Base-by-base conservation (phyloP, 2,329 filamentous ascomycete species). In the Hypoxylon sp. region DNA sequence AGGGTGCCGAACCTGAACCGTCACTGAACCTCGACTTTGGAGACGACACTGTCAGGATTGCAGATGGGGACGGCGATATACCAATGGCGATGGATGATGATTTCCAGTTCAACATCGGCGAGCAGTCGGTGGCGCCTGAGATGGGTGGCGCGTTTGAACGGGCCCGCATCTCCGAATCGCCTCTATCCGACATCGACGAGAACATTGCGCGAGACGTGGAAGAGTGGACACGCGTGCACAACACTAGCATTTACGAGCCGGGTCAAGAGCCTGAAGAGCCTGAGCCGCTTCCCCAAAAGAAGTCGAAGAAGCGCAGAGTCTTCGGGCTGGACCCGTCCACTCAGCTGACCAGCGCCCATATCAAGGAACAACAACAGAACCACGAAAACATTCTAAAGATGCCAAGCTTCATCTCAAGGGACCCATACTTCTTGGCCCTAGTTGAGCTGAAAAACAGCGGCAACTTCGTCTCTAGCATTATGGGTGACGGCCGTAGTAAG, bases 401-500 rank as follows among this genome's bases (percentile, higher is more conserved):
- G 1, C 87, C 90, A 5, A 87, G 88, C 0, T 97, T 96, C 75
- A 80, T 99, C 40, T 92, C 94, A 1, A 87, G 91, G 33, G 92
- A 99, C 66, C 91, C 93, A 1, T 87, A 94, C 50, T 81, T 98
- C 11, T 82, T 98, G 24, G 91, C 92, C 27, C 79, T 99, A 18
- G 89, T 97, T 80, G 91, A 93, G 67, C 89, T 97, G 83, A 95
- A 97, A 74, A 92, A 90, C 77, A 92, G 85, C 50, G 94, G 95
- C 50, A 91, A 88, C 33, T 98, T 99, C 69, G 91, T 97, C 15
- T 90, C 89, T 3, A 93, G 86, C 68, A 88, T 97, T 62, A 88
- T 97, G 77, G 88, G 90, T 48, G 91, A 93, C 60, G 90, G 88
- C 31, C 87, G 90, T 62, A 88, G 88, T 66, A 83, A 85, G 64